phyloP scores from a whole-genome alignment of 2,329 filamentous ascomycete genomes.

The Colletotrichum siamense region DNA sequence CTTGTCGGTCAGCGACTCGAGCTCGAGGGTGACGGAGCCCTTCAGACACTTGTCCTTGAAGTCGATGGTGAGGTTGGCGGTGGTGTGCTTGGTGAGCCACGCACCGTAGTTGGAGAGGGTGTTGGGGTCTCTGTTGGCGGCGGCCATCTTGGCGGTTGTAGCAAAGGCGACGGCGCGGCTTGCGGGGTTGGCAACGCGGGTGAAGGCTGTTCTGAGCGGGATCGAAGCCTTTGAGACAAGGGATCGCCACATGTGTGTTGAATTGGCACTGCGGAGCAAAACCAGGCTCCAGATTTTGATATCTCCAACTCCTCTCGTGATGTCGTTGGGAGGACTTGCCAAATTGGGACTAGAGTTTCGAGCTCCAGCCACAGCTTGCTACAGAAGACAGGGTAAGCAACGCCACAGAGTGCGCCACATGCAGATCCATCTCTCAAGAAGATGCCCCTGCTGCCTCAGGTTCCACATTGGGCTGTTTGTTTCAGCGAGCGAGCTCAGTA shows the following conservation, averaged over 20 bases:
- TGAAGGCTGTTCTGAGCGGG: conserved; percentile 16
- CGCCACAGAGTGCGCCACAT: neutral
- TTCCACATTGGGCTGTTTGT: neutral
- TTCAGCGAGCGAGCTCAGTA: neutral
- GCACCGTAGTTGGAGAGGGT: conserved; percentile 91
- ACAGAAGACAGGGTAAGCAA: neutral
- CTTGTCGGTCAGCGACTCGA: conserved; percentile 78
- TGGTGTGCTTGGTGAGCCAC: conserved; percentile 85
- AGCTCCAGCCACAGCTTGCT: conserved; percentile 12
- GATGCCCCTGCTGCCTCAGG: neutral
- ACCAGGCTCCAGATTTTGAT: conserved; percentile 11
- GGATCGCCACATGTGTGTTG: conserved; percentile 21
- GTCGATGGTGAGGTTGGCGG: conserved; percentile 80
- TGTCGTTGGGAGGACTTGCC: conserved; percentile 21
- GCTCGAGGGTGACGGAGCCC: conserved; percentile 77
- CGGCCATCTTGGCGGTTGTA: conserved; percentile 13
- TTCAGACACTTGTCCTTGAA: conserved; percentile 80
- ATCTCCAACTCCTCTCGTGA: conserved; percentile 13
- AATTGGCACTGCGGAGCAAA: conserved; percentile 4
- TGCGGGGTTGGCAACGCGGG: neutral
- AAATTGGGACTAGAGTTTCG: conserved; percentile 16
- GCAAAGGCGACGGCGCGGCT: conserved; percentile 4
- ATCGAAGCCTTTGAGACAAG: conserved; percentile 14
- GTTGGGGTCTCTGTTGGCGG: conserved; percentile 75
- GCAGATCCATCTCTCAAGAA: neutral